phyloP scores from a whole-genome alignment of 192 early-diverging fungal genomes.

The Coemansia sp. region DNA sequence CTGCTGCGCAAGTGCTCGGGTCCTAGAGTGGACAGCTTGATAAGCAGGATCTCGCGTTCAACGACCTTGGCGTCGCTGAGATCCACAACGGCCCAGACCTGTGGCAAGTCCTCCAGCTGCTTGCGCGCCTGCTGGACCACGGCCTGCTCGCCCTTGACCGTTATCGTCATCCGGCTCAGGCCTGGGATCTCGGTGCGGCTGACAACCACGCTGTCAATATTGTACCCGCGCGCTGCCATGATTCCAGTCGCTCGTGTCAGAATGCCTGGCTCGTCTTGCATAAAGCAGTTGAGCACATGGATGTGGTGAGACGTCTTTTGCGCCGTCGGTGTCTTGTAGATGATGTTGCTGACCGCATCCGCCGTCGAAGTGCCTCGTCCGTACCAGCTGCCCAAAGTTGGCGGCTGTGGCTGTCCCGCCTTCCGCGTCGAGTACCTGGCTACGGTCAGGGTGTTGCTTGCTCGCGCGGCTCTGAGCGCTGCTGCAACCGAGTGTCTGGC shows the following conservation, averaged over 20 bases:
- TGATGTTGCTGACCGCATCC: slow-evolving; percentile 45
- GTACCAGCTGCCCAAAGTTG: slow-evolving; percentile 8
- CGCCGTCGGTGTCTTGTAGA: slow-evolving; percentile 53
- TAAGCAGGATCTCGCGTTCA: slow-evolving; percentile 89
- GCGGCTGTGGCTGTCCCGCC: slow-evolving; percentile 7
- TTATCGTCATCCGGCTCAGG: slow-evolving; percentile 92
- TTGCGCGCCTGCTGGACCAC: slow-evolving; percentile 87
- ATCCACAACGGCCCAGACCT: slow-evolving; percentile 96
- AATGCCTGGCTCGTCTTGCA: slow-evolving; percentile 84
- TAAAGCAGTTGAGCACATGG: slow-evolving; percentile 92
- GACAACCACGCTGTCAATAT: slow-evolving; percentile 96
- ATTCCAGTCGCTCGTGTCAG: slow-evolving; percentile 78
- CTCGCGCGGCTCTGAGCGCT: slow-evolving; percentile 16
- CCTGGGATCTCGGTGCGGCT: slow-evolving; percentile 93
- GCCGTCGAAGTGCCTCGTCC: slow-evolving; percentile 34
- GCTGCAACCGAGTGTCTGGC: slow-evolving; percentile 16
- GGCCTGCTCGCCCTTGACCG: slow-evolving; percentile 78
- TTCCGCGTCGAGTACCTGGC: slow-evolving; percentile 9
- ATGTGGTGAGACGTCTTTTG: slow-evolving; percentile 47
- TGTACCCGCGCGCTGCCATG: slow-evolving; percentile 91
- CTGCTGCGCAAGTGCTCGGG: slow-evolving; percentile 51
- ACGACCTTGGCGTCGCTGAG: slow-evolving; percentile 84
- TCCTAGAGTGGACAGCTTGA: slow-evolving; percentile 88
- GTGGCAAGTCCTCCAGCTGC: slow-evolving; percentile 92
- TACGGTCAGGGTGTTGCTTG: background rate